Percentiles rank a stretch among this genome's conserved stretches.
These are phyloP conservation scores for Staphylotrichum tortipilum DNA, from an alignment of 495 filamentous ascomycete genomes.

Conservation along the genomic window DNA sequence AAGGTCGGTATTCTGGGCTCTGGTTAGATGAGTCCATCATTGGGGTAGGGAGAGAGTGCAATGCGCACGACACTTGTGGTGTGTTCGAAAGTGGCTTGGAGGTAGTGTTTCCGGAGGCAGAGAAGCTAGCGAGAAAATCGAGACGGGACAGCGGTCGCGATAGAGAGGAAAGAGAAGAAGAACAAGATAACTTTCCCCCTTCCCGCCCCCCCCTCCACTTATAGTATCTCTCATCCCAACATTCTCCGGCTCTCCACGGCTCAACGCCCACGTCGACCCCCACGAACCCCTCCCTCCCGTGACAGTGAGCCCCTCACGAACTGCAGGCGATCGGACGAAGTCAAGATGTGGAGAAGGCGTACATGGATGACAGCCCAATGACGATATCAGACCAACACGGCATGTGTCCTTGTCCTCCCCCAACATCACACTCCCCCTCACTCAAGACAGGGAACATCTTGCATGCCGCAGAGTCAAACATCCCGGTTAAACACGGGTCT, in stretches of 20 bases:
- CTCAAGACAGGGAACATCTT: background rate
- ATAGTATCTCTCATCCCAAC: background rate
- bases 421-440: background rate
- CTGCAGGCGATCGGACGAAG: background rate
- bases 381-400: background rate
- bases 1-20: background rate
- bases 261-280: slow-evolving; percentile 1
- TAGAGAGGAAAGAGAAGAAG: background rate
- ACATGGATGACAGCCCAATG: slow-evolving; percentile 1
- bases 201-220: too few relatives aligned
- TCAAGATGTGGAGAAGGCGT: background rate
- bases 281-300: background rate
- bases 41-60: background rate
- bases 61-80: slow-evolving; percentile 8
- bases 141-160: too few relatives aligned
- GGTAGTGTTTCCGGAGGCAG: too few relatives aligned
- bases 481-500: background rate
- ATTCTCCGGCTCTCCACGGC: slow-evolving; percentile 9
- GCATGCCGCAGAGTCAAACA: background rate
- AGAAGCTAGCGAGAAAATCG: background rate
- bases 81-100: background rate
- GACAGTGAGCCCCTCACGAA: background rate
- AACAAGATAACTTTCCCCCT: background rate
- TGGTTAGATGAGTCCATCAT: slow-evolving; percentile 8
- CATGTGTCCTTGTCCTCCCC: background rate